Base-by-base conservation (phyloP, 192 early-diverging fungal species). In the Funneliformis geosporum region DNA sequence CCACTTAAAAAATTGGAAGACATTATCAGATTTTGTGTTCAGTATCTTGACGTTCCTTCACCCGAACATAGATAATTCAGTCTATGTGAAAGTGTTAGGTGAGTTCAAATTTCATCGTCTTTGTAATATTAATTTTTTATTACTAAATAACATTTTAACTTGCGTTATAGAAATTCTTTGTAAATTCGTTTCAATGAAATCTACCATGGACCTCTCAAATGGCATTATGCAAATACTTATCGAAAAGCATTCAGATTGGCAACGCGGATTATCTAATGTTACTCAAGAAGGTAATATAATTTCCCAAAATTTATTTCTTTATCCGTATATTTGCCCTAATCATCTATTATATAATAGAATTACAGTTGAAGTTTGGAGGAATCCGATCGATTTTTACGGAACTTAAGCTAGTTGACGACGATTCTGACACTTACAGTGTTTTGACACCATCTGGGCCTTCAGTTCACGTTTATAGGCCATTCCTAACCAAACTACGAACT, bases 381-480 rank as follows among this genome's bases (percentile, higher is more conserved):
- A 67, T 2, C 21, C 77, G 38, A n/a, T 79, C 77, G 9, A 21
- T 70, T 23, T 79, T 69, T 46, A 18, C 14, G 4, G 33, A 50
- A 38, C 16, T 55, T 1, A 59, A 76, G 64, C 46, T 76, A 46
- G 11, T 76, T 21, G 66, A 39, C 14, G 27, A 60, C n/a, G 62
- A 69, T 60, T 23, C 66, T 69, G 65, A 42, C 2, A 21, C 4
- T 23, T 18, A 27, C 12, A 50, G 42, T 47, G 25, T 43, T 59
- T 59, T 18, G 18, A n/a, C 60, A 42, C 23, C 39, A 44, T 60
- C 27, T 21, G 55, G 27, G 4, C 77, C 66, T 46, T 76, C 75
- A 23, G 59, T 79, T 12, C 77, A 79, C 28, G 65, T 79, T 55
- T 79, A 55, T 39, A 79, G 11, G 40, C 47, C 77, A 39, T 79